Evolutionary conservation across 148 eudicot species (phyloP).

Genomic region (Amaranthus cruentus): DNA sequence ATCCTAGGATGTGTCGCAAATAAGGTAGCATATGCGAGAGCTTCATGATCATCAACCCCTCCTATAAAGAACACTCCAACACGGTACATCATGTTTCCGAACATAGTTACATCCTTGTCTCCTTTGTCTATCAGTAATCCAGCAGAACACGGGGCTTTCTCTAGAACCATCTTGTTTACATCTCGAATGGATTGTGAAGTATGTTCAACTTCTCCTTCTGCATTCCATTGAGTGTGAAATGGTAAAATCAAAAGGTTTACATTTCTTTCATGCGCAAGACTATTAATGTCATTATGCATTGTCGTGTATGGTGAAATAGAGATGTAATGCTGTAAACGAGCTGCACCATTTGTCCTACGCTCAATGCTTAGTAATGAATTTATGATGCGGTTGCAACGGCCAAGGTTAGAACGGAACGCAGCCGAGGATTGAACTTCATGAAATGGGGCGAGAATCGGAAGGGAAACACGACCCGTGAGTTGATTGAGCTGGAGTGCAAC

Average conservation of each 20-base stretch:
- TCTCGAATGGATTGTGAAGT: slow-evolving; percentile 17
- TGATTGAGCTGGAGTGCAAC: slow-evolving; percentile 19
- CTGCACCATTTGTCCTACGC: slow-evolving; percentile 12
- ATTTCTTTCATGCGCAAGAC: slow-evolving; percentile 16
- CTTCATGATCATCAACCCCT: slow-evolving; percentile 42
- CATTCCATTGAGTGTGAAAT: slow-evolving; percentile 11
- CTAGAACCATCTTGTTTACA: slow-evolving; percentile 38
- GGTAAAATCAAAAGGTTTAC: slow-evolving; percentile 9
- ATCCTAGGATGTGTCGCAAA: slow-evolving; percentile 29
- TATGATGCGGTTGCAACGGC: slow-evolving; percentile 19
- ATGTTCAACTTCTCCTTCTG: background rate
- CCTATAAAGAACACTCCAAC: slow-evolving; percentile 34
- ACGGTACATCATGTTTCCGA: background rate
- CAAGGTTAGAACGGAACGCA: slow-evolving; percentile 14
- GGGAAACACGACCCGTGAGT: slow-evolving; percentile 22
- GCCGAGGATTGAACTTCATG: slow-evolving; percentile 20
- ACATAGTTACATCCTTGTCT: background rate
- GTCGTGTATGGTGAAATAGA: slow-evolving; percentile 20
- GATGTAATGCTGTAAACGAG: slow-evolving; percentile 20
- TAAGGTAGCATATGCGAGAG: slow-evolving; percentile 29
- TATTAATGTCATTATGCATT: slow-evolving; percentile 22
- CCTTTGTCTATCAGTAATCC: slow-evolving; percentile 16
- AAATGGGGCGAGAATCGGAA: slow-evolving; percentile 19
- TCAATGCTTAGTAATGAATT: slow-evolving; percentile 13
- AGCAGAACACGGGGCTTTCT: slow-evolving; percentile 47